Evolutionary conservation across 768 basidiomycete species (phyloP).

Genomic region (Hygrocybe coccinea): DNA sequence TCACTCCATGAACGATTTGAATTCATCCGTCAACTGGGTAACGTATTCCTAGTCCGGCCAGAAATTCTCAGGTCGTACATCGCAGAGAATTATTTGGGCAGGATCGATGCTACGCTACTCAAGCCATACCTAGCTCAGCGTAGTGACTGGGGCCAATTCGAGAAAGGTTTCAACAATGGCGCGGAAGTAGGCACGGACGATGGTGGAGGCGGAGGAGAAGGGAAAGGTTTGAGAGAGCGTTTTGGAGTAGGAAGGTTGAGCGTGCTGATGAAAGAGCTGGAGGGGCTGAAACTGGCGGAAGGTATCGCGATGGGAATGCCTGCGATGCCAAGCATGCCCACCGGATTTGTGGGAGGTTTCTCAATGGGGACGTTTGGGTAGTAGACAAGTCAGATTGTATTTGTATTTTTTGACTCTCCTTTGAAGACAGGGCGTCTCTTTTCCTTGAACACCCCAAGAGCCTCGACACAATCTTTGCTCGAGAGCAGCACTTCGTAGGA

Average conservation of each 20-base stretch:
- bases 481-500: constrained; percentile 77
- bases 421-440: constrained; percentile 75
- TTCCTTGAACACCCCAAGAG: constrained; percentile 79
- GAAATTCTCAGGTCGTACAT: constrained; percentile 95
- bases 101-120: constrained; percentile 81
- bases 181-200: constrained; percentile 41
- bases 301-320: constrained; percentile 57
- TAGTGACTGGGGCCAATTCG: constrained; percentile 86
- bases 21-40: constrained; percentile 95
- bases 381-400: constrained; percentile 16
- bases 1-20: constrained; percentile 92
- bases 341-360: constrained; percentile 52
- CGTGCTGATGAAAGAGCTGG: no score
- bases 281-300: constrained; percentile 58
- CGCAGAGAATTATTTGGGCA: constrained; percentile 86
- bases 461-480: constrained; percentile 75
- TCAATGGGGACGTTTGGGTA: constrained; percentile 40
- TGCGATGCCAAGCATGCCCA: constrained; percentile 42
- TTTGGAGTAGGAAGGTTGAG: constrained; percentile 67
- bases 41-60: constrained; percentile 93
- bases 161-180: constrained; percentile 69
- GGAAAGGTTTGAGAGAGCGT: constrained; percentile 53
- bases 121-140: constrained; percentile 88
- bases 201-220: constrained; percentile 35
- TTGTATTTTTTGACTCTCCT: constrained; percentile 62